phyloP scores from a whole-genome alignment of 2,329 filamentous ascomycete genomes.

The Aspergillus sp. region DNA sequence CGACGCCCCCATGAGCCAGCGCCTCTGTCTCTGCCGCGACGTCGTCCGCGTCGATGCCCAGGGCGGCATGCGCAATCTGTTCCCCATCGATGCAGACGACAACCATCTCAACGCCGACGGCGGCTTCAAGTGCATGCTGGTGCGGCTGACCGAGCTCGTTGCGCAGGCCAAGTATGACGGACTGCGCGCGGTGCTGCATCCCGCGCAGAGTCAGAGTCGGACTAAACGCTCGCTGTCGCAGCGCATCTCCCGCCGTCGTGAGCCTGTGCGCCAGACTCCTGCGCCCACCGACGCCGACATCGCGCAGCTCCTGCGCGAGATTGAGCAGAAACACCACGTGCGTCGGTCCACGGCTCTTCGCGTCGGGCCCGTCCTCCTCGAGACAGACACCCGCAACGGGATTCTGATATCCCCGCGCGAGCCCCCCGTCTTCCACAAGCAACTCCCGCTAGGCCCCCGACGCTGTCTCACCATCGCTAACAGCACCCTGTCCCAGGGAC shows the following conservation, averaged over 20 bases:
- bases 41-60: background rate
- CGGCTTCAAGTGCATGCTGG: background rate
- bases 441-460: background rate
- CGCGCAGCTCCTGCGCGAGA: conserved; percentile 28
- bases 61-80: background rate
- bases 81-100: background rate
- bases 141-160: background rate
- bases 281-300: conserved; percentile 23
- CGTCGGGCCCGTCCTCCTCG: conserved; percentile 41
- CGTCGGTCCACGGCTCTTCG: conserved; percentile 43
- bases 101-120: background rate
- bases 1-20: conserved; percentile 20
- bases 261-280: too few relatives aligned
- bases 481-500: conserved; percentile 9
- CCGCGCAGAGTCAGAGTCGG: background rate
- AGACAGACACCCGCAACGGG: conserved; percentile 33
- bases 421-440: conserved; percentile 6
- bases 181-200: background rate
- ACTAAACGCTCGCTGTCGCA: too few relatives aligned
- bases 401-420: conserved; percentile 13
- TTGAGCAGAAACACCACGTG: conserved; percentile 33
- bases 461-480: background rate
- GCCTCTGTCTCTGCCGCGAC: conserved; percentile 14
- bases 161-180: conserved; percentile 10
- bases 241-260: too few relatives aligned